A percentile compares a stretch with the other conserved stretches of the same genome.
These are phyloP conservation scores for Verticillium tricorpus DNA, from an alignment of 2,329 filamentous ascomycete species.

Conservation along the genomic window DNA sequence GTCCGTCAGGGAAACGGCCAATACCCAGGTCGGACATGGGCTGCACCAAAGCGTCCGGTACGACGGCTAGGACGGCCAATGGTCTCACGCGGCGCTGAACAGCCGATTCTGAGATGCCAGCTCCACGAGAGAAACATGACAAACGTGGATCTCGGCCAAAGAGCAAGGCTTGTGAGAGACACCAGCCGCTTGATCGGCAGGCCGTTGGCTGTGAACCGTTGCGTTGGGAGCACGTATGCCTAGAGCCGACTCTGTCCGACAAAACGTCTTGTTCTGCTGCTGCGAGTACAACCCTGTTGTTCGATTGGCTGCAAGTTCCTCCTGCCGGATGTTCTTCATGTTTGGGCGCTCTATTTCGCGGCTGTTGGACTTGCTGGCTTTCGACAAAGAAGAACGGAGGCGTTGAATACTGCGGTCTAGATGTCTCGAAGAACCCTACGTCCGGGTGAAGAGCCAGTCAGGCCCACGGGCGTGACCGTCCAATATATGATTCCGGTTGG, in stretches of 20 bases:
- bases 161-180: neutral
- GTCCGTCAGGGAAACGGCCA: no score
- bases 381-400: neutral
- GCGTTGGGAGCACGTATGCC: neutral
- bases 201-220: constrained; percentile 2
- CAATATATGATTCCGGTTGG: neutral
- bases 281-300: neutral
- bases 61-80: no score
- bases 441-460: neutral
- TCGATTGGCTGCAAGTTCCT: neutral
- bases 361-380: neutral
- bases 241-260: neutral
- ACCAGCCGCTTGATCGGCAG: neutral
- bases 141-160: no score
- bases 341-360: neutral
- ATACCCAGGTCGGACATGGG: no score
- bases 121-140: no score
- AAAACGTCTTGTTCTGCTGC: neutral
- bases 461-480: neutral
- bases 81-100: neutral
- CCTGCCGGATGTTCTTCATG: neutral
- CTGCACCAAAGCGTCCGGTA: no score
- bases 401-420: neutral
- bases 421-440: neutral
- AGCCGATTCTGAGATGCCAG: neutral